A percentile compares a stretch with the other conserved stretches of the same genome.
phyloP scores from a whole-genome alignment of 495 filamentous ascomycete species.

The Talaromyces proteolyticus region DNA sequence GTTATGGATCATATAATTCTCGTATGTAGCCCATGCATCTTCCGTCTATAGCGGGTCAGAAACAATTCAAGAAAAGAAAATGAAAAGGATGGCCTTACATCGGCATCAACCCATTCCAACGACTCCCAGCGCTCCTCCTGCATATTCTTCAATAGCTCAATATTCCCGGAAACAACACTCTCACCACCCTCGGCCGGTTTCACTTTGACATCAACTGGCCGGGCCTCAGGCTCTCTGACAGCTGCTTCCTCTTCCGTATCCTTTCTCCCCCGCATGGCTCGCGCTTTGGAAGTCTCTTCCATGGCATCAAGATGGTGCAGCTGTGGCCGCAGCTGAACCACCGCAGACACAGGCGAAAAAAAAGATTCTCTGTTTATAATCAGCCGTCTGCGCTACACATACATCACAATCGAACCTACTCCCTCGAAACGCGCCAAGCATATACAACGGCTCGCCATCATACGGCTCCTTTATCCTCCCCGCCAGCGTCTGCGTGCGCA shows the following conservation, averaged over 20 bases:
- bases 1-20: slow-evolving; percentile 54
- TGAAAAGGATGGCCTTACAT: slow-evolving; percentile 32
- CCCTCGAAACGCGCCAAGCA: slow-evolving; percentile 63
- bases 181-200: slow-evolving; percentile 57
- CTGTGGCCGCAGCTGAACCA: slow-evolving; percentile 70
- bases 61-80: background rate
- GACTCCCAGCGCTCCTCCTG: slow-evolving; percentile 64
- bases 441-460: slow-evolving; percentile 58
- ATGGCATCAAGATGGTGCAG: slow-evolving; percentile 70
- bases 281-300: slow-evolving; percentile 39
- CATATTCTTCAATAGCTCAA: slow-evolving; percentile 50
- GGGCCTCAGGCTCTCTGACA: slow-evolving; percentile 46
- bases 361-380: slow-evolving; percentile 49
- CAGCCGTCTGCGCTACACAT: background rate
- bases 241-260: slow-evolving; percentile 37
- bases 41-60: slow-evolving; percentile 34
- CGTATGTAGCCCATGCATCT: slow-evolving; percentile 56
- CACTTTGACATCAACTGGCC: slow-evolving; percentile 61
- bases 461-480: slow-evolving; percentile 58
- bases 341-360: slow-evolving; percentile 62
- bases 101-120: slow-evolving; percentile 63
- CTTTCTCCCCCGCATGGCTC: slow-evolving; percentile 25
- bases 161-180: slow-evolving; percentile 40
- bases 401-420: too few species aligned
- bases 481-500: slow-evolving; percentile 50